Base-by-base conservation (phyloP, 805 yeast species). In the Yarrowia divulgata region DNA sequence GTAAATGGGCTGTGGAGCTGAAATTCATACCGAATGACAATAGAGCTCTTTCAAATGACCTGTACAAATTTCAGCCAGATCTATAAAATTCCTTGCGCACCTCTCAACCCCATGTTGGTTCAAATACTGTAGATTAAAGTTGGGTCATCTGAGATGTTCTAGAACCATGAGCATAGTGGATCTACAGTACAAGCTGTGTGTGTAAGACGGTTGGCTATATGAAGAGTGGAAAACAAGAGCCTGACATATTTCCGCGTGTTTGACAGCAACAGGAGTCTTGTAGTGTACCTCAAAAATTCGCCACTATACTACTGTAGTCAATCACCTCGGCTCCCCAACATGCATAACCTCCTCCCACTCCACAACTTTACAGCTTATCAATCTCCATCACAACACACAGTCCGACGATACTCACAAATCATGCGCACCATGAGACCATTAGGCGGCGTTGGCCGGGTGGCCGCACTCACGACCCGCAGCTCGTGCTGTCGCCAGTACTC, bases 111-210 rank as follows among this genome's bases (percentile, higher is more conserved):
- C n/a, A 45, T 46, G 52, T 46, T 46, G 35, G 23, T 46, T 23
- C 34, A 10, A 13, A n/a, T n/a, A n/a, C n/a, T n/a, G 32, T 16
- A 18, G 8, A 16, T 34, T 50, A 32, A 16, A 32, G 55, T 50
- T 50, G 16, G 55, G 55, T 50, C 55, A 50, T 50, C 55, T 50
- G 55, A 50, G 55, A 48, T 50, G 39, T 50, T 50, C 55, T 50
- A 50, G 55, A 50, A 50, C 37, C 29, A 34, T 34, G 37, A 23
- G 4, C 29, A 8, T 34, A 34, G 37, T 34, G 37, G 29, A 23
- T 23, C 29, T 23, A 23, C 29, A 2, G 29, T 23, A 23, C 29
- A 23, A 23, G 3, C 29, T 23, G 29, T 23, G 29, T 23, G 29
- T 23, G 2, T 23, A n/a, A n/a, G n/a, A n/a, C n/a, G 29, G 29